A percentile compares a stretch with the other conserved stretches of the same genome.
phyloP scores from a whole-genome alignment of 2,329 filamentous ascomycete species.

The Cercospora beticola region DNA sequence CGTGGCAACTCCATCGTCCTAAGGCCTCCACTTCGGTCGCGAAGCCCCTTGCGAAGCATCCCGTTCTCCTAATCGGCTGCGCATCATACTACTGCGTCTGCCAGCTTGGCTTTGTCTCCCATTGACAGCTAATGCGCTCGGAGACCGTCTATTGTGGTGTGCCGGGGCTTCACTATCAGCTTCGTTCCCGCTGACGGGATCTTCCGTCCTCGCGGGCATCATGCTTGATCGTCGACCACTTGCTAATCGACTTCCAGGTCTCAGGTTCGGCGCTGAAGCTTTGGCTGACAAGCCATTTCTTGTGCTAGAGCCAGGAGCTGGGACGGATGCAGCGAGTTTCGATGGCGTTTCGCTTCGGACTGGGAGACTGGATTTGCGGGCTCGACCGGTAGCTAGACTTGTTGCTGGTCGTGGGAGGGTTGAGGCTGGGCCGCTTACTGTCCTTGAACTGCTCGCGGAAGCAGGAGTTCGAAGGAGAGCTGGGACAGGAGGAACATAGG shows the following conservation, averaged over 20 bases:
- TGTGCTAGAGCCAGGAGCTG: background rate
- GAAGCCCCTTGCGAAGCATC: background rate
- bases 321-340: background rate
- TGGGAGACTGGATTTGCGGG: conserved; percentile 29
- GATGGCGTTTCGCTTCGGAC: conserved; percentile 23
- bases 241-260: conserved; percentile 17
- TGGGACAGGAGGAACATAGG: conserved; percentile 14
- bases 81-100: conserved; percentile 17
- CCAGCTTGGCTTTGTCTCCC: conserved; percentile 28
- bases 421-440: conserved; percentile 20
- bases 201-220: conserved; percentile 25
- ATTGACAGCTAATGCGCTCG: conserved; percentile 20
- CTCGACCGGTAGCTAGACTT: conserved; percentile 12
- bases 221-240: conserved; percentile 28
- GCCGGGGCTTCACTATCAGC: conserved; percentile 32
- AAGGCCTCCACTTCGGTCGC: conserved; percentile 29
- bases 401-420: conserved; percentile 26
- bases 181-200: conserved; percentile 29
- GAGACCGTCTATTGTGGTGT: conserved; percentile 25
- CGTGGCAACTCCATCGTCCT: too few species aligned
- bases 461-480: conserved; percentile 16
- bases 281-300: conserved; percentile 17
- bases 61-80: conserved; percentile 21
- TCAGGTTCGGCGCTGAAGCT: conserved; percentile 24
- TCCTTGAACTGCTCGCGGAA: conserved; percentile 6